phyloP scores from a whole-genome alignment of 768 basidiomycete genomes.

The Termitomyces sp. region DNA sequence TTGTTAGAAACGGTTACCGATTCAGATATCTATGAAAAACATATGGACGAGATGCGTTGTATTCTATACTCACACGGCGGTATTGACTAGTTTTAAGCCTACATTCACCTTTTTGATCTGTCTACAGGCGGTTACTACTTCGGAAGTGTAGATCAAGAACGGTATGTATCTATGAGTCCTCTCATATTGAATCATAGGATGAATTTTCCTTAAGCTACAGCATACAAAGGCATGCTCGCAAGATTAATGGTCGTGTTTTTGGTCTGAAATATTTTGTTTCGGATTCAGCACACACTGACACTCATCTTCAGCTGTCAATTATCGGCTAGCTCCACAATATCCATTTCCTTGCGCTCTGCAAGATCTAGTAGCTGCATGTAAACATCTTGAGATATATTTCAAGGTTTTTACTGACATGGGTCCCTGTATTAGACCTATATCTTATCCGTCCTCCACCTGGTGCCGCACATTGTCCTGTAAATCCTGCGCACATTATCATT shows the following conservation, averaged over 20 bases:
- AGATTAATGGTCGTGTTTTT: conserved; percentile 88
- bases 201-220: conserved; percentile 42
- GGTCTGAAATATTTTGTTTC: conserved; percentile 31
- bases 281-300: not conserved
- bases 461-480: conserved; percentile 71
- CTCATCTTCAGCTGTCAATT: conserved; percentile 56
- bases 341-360: conserved; percentile 93
- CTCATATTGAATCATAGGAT: not conserved
- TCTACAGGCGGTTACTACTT: conserved; percentile 74
- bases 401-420: not conserved
- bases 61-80: conserved; percentile 81
- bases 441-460: conserved; percentile 82
- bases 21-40: conserved; percentile 46
- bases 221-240: conserved; percentile 82
- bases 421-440: conserved; percentile 58
- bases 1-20: conserved; percentile 15
- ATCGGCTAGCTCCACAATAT: conserved; percentile 91
- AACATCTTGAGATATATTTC: conserved; percentile 16
- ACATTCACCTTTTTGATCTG: not conserved
- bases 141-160: conserved; percentile 73
- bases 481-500: conserved; percentile 77
- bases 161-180: conserved; percentile 26
- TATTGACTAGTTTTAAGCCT: conserved; percentile 18
- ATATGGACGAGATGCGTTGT: conserved; percentile 82
- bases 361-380: conserved; percentile 84